Percentiles rank a stretch among this genome's conserved stretches.
phyloP scores from a whole-genome alignment of 2,329 filamentous ascomycete species.

The Fusarium sp. region DNA sequence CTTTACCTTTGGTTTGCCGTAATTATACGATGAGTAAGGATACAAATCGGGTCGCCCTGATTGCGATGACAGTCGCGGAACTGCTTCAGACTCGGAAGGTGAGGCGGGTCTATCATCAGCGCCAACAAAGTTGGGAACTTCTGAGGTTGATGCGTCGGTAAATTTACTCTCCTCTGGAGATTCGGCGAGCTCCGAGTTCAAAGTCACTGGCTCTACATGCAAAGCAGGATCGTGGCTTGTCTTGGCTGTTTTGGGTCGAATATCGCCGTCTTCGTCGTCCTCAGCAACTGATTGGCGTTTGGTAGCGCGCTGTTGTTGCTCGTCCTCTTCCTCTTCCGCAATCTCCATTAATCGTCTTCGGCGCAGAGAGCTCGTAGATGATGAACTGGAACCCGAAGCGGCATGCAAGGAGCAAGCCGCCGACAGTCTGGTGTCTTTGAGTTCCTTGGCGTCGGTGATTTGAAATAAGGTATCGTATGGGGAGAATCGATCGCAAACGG shows the following conservation, averaged over 20 bases:
- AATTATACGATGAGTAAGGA: slow-evolving; percentile 60
- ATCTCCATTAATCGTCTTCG: slow-evolving; percentile 88
- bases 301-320: slow-evolving; percentile 65
- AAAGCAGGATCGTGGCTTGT: slow-evolving; percentile 45
- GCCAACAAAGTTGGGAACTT: slow-evolving; percentile 65
- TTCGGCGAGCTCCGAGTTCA: slow-evolving; percentile 64
- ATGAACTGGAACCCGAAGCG: slow-evolving; percentile 85
- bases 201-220: slow-evolving; percentile 54
- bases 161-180: slow-evolving; percentile 64
- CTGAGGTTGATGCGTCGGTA: slow-evolving; percentile 56
- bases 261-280: slow-evolving; percentile 56
- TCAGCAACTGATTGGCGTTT: slow-evolving; percentile 69
- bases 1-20: slow-evolving; percentile 83
- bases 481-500: slow-evolving; percentile 76
- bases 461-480: slow-evolving; percentile 89
- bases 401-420: slow-evolving; percentile 90
- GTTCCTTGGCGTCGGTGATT: slow-evolving; percentile 77
- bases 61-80: slow-evolving; percentile 62
- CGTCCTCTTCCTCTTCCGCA: slow-evolving; percentile 90
- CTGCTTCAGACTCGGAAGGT: slow-evolving; percentile 58
- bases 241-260: slow-evolving; percentile 43
- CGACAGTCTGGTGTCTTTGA: slow-evolving; percentile 89
- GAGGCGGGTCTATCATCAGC: slow-evolving; percentile 58
- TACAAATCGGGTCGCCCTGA: slow-evolving; percentile 64
- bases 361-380: slow-evolving; percentile 82